phyloP scores from a whole-genome alignment of 306 rosid genomes.

The Mimosa pudica region DNA sequence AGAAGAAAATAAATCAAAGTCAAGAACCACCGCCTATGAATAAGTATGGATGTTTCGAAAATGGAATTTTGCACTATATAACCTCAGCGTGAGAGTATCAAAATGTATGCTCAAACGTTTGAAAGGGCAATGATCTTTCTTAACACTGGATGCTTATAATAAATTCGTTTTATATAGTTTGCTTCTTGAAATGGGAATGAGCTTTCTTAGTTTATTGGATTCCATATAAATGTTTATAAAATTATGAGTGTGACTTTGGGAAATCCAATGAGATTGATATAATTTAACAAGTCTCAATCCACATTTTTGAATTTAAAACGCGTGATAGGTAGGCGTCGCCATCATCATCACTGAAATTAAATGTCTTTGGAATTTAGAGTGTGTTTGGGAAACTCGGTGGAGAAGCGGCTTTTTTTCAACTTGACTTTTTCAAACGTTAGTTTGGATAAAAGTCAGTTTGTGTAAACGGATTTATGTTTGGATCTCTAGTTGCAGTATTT shows the following conservation, averaged over 20 bases:
- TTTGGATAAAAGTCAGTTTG: too few species aligned
- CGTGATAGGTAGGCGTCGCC: constrained; percentile 36
- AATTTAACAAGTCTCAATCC: constrained; percentile 33
- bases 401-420: too few species aligned
- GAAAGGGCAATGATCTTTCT: too few species aligned
- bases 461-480: too few species aligned
- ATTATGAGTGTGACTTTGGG: constrained; percentile 31
- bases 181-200: background rate
- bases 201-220: constrained; percentile 33
- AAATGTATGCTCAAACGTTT: background rate
- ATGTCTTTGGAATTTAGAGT: constrained; percentile 24
- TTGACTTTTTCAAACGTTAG: too few species aligned
- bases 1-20: constrained; percentile 10
- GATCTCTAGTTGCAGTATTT: too few species aligned
- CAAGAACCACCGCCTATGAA: constrained; percentile 3
- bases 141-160: background rate
- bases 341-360: constrained; percentile 40
- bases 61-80: background rate
- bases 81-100: background rate
- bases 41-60: background rate
- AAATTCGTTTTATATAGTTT: background rate
- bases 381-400: too few species aligned
- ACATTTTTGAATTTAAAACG: constrained; percentile 45
- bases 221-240: constrained; percentile 31
- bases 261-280: constrained; percentile 36